Base-by-base conservation (phyloP, 257 asterid genomes). In the Forsythia viridissima region DNA sequence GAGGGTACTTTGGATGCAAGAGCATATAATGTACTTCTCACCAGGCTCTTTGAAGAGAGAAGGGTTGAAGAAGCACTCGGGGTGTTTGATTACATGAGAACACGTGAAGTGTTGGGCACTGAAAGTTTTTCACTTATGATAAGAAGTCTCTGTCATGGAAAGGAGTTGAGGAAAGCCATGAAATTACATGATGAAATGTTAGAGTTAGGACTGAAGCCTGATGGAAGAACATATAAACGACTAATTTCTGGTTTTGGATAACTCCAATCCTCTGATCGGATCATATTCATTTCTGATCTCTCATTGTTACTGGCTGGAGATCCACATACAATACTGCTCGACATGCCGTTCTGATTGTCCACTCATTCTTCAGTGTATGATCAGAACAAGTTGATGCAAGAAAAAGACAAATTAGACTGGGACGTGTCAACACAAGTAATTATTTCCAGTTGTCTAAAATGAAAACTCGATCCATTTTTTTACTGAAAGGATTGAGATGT, bases 161-260 rank as follows among this genome's bases (percentile, higher is more conserved):
- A 89, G 67, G 92, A 92, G 67, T 51, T 88, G 77, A 88, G 94
- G 81, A 84, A 74, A 80, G 98, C 97, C 71, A 94, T 92, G 97
- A 89, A 81, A 78, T 77, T 89, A 30, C 98, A 94, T 6, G 97
- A 92, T 73, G 91, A 87, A 34, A 94, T 94, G 98, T 39, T 92
- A 82, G 86, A 82, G 71, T 43, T 88, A 83, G 97, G 93, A 79
- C 90, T 88, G 48, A 92, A 90, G 78, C 98, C 98, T 5, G 87
- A 87, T 72, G 57, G 30, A 66, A 89, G 71, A 67, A 80, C 80
- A 3, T 94, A 94, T 61, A 94, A 84, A 86, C 89, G 84, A 55
- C 80, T 94, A 74, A 92, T 94, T 67, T 86, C 90, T 73, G 88
- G 97, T 67, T 94, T 94, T 81, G 83, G 83, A 78, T 93, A 83